phyloP scores from a whole-genome alignment of 2,329 filamentous ascomycete genomes.

The Mollisiaceae sp. region DNA sequence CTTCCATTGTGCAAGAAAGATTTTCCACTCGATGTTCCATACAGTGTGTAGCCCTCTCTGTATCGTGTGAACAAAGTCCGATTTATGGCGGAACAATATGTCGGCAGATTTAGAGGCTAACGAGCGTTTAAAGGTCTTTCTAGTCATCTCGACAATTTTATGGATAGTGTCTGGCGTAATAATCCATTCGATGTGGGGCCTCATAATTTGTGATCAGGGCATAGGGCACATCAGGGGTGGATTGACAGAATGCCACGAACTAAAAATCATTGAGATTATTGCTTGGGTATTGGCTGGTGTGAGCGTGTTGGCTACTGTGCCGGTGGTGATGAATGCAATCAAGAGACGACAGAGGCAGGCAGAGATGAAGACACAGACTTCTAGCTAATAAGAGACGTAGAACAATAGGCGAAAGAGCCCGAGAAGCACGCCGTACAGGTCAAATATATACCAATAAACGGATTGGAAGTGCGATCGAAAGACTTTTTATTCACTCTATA shows the following conservation, averaged over 20 bases:
- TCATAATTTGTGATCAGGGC: constrained; percentile 27
- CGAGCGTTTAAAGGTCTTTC: constrained; percentile 19
- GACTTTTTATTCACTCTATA: background rate
- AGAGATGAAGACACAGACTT: constrained; percentile 21
- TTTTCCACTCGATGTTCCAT: constrained; percentile 31
- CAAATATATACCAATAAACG: background rate
- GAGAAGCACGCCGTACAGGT: background rate
- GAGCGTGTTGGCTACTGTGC: constrained; percentile 23
- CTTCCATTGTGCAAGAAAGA: constrained; percentile 27
- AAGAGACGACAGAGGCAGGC: constrained; percentile 27
- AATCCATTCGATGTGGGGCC: constrained; percentile 31
- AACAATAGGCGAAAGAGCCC: background rate
- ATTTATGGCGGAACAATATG: no score
- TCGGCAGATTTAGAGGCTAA: background rate
- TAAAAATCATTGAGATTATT: constrained; percentile 33
- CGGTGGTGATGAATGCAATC: constrained; percentile 28
- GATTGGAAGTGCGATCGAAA: background rate
- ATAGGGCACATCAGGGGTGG: constrained; percentile 27
- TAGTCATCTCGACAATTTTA: constrained; percentile 29
- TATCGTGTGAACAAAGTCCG: no score
- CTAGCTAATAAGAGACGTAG: constrained; percentile 4
- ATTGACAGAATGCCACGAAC: constrained; percentile 30
- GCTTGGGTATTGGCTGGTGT: constrained; percentile 25
- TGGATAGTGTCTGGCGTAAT: constrained; percentile 31
- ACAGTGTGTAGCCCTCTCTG: constrained; percentile 16